phyloP scores from a whole-genome alignment of 805 yeast genomes.

The Sungouiella blattae region DNA sequence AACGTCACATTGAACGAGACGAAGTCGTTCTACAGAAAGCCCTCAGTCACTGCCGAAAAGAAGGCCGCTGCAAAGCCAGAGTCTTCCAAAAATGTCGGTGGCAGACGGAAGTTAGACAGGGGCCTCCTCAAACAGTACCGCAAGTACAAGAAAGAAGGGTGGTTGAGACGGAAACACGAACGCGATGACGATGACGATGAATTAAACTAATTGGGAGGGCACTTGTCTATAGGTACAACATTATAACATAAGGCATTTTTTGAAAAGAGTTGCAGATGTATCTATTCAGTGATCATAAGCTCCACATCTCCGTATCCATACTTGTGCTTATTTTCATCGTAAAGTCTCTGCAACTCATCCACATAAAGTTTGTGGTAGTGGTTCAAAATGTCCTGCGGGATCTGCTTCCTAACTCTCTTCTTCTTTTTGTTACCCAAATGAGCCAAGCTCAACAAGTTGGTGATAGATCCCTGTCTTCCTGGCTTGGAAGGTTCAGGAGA shows the following conservation, averaged over 20 bases:
- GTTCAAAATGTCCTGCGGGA: slow-evolving; percentile 48
- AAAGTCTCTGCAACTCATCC: slow-evolving; percentile 58
- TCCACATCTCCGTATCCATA: slow-evolving; percentile 51
- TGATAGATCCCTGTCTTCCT: slow-evolving; percentile 20
- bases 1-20: slow-evolving; percentile 18
- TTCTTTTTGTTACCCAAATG: slow-evolving; percentile 13
- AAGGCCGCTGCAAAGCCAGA: not conserved
- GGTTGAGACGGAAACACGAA: slow-evolving; percentile 3
- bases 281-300: slow-evolving; percentile 42
- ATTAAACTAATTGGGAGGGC: too few relatives aligned
- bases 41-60: too few relatives aligned
- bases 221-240: slow-evolving; percentile 3
- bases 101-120: slow-evolving; percentile 32
- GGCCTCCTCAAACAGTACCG: slow-evolving; percentile 30
- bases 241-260: slow-evolving; percentile 1
- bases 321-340: slow-evolving; percentile 59
- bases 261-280: not conserved
- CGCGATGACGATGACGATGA: slow-evolving; percentile 10
- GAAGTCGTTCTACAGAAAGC: slow-evolving; percentile 24
- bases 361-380: slow-evolving; percentile 72
- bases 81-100: slow-evolving; percentile 12
- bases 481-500: too few relatives aligned
- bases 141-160: slow-evolving; percentile 13
- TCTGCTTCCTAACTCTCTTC: slow-evolving; percentile 21
- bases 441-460: slow-evolving; percentile 26